Evolutionary conservation across 441 rosid genomes (phyloP), one percentile per base, ranked within the genome.

Genomic region (Caryocar brasiliense): DNA sequence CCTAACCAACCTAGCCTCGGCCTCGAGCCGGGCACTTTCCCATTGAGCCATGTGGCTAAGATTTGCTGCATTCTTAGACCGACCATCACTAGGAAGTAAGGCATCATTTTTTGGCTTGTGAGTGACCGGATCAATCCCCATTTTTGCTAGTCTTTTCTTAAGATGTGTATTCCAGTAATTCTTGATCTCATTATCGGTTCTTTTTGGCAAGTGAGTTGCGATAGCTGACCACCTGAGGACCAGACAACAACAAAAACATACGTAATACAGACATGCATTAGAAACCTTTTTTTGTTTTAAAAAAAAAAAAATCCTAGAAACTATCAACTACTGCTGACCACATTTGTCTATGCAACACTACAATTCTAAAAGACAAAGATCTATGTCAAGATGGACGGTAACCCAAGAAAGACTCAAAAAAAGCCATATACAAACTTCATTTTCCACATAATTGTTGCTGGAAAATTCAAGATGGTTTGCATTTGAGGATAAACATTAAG

Each of bases 81-180:
- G 86, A 18, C 86, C 93, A 13, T 78, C 86, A 7, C 47, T 54
- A 25, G 86, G 65, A 14, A 71, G 66, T 6, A 88, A 62, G 13
- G 99, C 73, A 20, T 82, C 96, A 44, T 71, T 84, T 54, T 82
- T 86, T 0, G 90, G 89, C 68, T 93, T 93, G 73, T 93, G 99
- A 26, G 99, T 93, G n/a, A 93, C 86, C 0, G 97, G 99, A 66
- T 93, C 99, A 14, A 93, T 93, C 33, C 99, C 99, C 96, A 93
- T 82, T 74, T 89, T 89, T 0, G 80, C 66, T 25, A 93, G 37
- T 44, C 89, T 76, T 56, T 93, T 93, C 85, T 86, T 93, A 6
- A 93, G 73, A 68, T 89, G 96, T 15, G 99, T 93, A 61, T 93
- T 93, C 97, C 99, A 93, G 68, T 86, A 89, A 63, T 93, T 93